phyloP scores from a whole-genome alignment of 768 basidiomycete genomes.

The Trametes meyenii region DNA sequence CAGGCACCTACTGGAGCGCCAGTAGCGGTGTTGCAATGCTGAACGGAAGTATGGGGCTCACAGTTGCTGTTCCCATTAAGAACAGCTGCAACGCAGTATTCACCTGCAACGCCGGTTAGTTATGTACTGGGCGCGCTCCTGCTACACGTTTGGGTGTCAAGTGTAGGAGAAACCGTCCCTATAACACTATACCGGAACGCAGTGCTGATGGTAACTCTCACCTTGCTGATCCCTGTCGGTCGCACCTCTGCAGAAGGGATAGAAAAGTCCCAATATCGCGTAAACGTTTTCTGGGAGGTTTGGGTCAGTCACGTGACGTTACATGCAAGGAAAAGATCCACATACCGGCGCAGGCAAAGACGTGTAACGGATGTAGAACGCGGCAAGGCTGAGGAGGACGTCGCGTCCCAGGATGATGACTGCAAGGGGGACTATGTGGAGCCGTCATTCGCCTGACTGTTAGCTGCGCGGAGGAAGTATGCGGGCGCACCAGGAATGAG shows the following conservation, averaged over 20 bases:
- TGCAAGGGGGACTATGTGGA: slow-evolving; percentile 73
- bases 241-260: slow-evolving; percentile 94
- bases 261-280: slow-evolving; percentile 94
- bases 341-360: slow-evolving; percentile 86
- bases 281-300: slow-evolving; percentile 77
- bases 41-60: slow-evolving; percentile 74
- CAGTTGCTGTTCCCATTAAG: slow-evolving; percentile 87
- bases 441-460: not conserved
- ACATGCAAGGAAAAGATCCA: not conserved
- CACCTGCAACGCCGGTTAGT: slow-evolving; percentile 49
- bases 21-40: slow-evolving; percentile 58
- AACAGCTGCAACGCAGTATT: slow-evolving; percentile 92
- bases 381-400: slow-evolving; percentile 79
- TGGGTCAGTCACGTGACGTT: slow-evolving; percentile 18
- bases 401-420: slow-evolving; percentile 89
- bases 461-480: not conserved
- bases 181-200: too few relatives aligned
- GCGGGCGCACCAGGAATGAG: slow-evolving; percentile 76
- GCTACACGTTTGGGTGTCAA: too few relatives aligned
- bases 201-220: slow-evolving; percentile 26
- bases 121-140: too few relatives aligned
- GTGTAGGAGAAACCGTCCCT: too few relatives aligned
- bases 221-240: slow-evolving; percentile 94
- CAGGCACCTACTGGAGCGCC: slow-evolving; percentile 69
- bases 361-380: slow-evolving; percentile 92